Evolutionary conservation across 257 asterid genomes (phyloP).

Genomic region (Asclepias syriaca): DNA sequence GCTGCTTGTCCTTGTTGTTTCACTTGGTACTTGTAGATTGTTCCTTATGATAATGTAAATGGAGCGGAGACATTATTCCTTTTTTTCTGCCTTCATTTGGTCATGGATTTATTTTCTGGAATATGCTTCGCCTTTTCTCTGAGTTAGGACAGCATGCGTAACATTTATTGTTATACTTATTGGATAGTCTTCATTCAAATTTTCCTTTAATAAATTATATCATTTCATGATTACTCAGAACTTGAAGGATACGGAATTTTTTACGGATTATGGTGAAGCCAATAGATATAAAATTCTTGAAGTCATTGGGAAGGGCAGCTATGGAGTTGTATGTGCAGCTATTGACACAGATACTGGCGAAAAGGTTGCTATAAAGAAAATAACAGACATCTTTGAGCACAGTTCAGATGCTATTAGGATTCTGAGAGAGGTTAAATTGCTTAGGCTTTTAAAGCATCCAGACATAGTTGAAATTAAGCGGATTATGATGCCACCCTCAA

Average conservation of each 20-base stretch:
- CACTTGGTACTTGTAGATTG: background rate
- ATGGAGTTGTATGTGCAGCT: slow-evolving; percentile 95
- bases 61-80: background rate
- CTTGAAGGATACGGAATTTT: slow-evolving; percentile 61
- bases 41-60: background rate
- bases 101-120: background rate
- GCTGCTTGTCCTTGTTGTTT: background rate
- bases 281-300: slow-evolving; percentile 78
- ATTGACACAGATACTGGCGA: slow-evolving; percentile 82
- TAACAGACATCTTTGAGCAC: slow-evolving; percentile 77
- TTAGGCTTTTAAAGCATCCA: slow-evolving; percentile 78
- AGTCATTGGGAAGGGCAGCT: slow-evolving; percentile 87
- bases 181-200: background rate
- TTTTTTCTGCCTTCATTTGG: background rate
- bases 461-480: slow-evolving; percentile 92
- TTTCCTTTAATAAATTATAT: background rate
- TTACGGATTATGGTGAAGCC: slow-evolving; percentile 84
- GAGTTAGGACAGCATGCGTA: background rate
- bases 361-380: slow-evolving; percentile 90
- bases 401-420: slow-evolving; percentile 81
- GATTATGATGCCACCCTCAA: slow-evolving; percentile 85
- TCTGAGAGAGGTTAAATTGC: slow-evolving; percentile 83
- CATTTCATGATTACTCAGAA: slow-evolving; percentile 33
- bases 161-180: background rate
- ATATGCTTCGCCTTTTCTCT: background rate